Conservation (phyloP, 257 asterid genomes). For the Fraxinus pennsylvanica region DNA sequence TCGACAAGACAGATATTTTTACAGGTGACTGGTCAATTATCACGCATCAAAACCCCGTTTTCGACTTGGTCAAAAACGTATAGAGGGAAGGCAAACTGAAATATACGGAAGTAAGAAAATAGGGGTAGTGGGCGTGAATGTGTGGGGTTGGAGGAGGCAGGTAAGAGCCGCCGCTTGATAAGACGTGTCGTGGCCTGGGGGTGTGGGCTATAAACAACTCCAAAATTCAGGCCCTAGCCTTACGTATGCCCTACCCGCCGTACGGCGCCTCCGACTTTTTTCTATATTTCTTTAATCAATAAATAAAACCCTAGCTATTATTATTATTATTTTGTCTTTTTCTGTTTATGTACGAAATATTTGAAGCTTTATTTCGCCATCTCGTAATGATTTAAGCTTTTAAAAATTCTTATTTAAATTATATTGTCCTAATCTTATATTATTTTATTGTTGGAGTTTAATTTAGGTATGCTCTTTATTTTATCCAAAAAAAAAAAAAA, state of each 20-base stretch:
- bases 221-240: conserved; percentile 26
- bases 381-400: too few species aligned
- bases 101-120: neutral
- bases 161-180: conserved; percentile 68
- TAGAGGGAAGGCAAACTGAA: neutral
- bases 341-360: too few species aligned
- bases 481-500: too few species aligned
- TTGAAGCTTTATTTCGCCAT: too few species aligned
- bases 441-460: too few species aligned
- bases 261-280: conserved; percentile 50
- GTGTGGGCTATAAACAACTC: conserved; percentile 28
- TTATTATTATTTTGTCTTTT: too few species aligned
- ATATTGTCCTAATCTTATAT: too few species aligned
- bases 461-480: too few species aligned
- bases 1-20: neutral
- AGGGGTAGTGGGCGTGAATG: too few species aligned
- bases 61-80: neutral
- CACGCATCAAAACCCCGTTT: neutral
- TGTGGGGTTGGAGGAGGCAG: conserved; percentile 34
- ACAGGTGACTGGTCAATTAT: neutral
- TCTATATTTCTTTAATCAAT: too few species aligned
- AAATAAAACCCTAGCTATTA: too few species aligned
- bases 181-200: conserved; percentile 53
- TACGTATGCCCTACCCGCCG: conserved; percentile 45
- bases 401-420: too few species aligned